Evolutionary conservation across 768 basidiomycete genomes (phyloP).

Genomic region (Trametes gibbosa): DNA sequence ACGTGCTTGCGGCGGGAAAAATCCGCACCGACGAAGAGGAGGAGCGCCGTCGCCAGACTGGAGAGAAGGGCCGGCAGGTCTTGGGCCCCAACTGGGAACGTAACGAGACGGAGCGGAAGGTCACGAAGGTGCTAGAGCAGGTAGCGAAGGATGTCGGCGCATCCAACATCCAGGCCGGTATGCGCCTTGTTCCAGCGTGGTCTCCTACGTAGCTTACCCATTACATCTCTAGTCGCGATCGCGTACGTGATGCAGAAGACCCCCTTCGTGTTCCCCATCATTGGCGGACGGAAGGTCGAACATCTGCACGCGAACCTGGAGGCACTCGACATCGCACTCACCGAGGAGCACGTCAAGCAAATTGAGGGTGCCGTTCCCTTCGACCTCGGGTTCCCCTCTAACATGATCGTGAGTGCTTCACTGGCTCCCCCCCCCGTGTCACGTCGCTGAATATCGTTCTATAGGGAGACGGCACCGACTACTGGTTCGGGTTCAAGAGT

Average conservation of each 20-base stretch:
- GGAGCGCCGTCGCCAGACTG: background rate
- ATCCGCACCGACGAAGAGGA: background rate
- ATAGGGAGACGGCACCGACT: conserved; percentile 19
- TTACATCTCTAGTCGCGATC: conserved; percentile 28
- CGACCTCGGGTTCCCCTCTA: conserved; percentile 22
- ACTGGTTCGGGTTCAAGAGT: conserved; percentile 9
- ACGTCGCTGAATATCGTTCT: background rate
- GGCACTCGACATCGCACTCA: conserved; percentile 17
- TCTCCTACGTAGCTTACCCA: background rate
- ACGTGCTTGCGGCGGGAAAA: conserved; percentile 23
- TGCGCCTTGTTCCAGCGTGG: no score
- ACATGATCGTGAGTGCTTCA: background rate
- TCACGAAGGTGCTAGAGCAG: conserved; percentile 38
- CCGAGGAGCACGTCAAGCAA: conserved; percentile 22
- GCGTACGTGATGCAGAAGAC: conserved; percentile 18
- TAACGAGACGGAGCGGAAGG: conserved; percentile 32
- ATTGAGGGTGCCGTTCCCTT: conserved; percentile 25
- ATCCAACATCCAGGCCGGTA: conserved; percentile 13
- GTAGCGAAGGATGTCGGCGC: conserved; percentile 36
- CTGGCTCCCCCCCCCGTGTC: background rate
- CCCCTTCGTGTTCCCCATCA: background rate
- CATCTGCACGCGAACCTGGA: conserved; percentile 23
- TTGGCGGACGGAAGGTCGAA: conserved; percentile 16
- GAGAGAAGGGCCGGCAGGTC: conserved; percentile 27
- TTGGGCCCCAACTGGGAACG: conserved; percentile 34